Percentiles rank a stretch among this genome's conserved stretches.
These are phyloP conservation scores for Yamadazyma diddensiae DNA, from an alignment of 1,139 yeast species.

Conservation along the genomic window DNA sequence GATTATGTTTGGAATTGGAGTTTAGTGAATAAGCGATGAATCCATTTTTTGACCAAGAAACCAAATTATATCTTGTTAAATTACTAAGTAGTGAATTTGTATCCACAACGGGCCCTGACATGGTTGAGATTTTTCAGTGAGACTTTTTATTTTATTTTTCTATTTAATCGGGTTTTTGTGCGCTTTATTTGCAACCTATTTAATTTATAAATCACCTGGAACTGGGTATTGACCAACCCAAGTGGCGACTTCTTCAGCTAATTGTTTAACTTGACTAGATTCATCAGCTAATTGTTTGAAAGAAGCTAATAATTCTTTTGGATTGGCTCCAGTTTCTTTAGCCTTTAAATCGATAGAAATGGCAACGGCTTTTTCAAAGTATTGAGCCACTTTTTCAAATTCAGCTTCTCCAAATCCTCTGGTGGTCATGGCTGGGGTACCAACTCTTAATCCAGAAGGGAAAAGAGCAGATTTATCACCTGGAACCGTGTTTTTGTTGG, in stretches of 20 bases:
- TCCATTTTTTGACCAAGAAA: constrained; percentile 77
- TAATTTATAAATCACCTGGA: constrained; percentile 61
- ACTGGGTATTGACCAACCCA: constrained; percentile 75
- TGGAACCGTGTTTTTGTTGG: constrained; percentile 94
- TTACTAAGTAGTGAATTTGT: neutral
- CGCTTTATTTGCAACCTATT: constrained; percentile 2
- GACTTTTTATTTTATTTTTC: neutral
- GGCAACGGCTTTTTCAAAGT: constrained; percentile 75
- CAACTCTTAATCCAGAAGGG: constrained; percentile 95
- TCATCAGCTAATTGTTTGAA: constrained; percentile 66
- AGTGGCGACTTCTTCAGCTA: constrained; percentile 57
- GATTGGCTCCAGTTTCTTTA: constrained; percentile 55
- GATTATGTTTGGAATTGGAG: constrained; percentile 21
- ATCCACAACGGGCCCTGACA: constrained; percentile 1
- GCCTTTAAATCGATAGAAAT: constrained; percentile 58
- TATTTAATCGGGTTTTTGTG: too few relatives aligned
- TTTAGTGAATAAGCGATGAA: constrained; percentile 59
- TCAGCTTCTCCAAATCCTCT: constrained; percentile 85
- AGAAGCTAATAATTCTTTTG: constrained; percentile 61
- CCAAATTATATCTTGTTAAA: constrained; percentile 12
- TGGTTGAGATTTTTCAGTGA: neutral
- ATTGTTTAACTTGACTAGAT: constrained; percentile 53
- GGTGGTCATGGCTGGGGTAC: constrained; percentile 98
- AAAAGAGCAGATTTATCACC: constrained; percentile 93
- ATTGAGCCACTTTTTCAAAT: constrained; percentile 73